These are phyloP conservation scores for Coelastrella sp. DNA, from an alignment of 139 green algal genomes.

Conservation along the genomic window DNA sequence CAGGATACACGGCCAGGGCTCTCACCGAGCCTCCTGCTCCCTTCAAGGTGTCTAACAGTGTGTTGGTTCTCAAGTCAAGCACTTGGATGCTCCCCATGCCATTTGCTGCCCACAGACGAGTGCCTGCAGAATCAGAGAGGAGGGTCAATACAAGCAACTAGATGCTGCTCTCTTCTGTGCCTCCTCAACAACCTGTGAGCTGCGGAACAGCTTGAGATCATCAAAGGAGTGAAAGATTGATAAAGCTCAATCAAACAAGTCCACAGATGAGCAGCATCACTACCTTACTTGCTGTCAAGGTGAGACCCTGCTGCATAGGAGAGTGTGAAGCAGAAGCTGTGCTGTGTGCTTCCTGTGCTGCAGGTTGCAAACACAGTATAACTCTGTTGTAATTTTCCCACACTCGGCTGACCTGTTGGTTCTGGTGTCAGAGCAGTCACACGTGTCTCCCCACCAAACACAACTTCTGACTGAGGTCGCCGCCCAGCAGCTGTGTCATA, in stretches of 20 bases:
- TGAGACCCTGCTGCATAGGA: no score
- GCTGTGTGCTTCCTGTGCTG: no score
- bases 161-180: no score
- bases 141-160: neutral
- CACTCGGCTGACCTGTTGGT: slow-evolving; percentile 40
- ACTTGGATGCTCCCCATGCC: slow-evolving; percentile 70
- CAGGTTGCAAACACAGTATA: neutral
- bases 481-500: slow-evolving; percentile 59
- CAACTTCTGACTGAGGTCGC: slow-evolving; percentile 72
- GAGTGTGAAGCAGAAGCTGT: no score
- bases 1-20: slow-evolving; percentile 62
- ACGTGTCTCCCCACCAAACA: slow-evolving; percentile 60
- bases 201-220: no score
- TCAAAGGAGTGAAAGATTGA: no score
- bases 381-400: neutral
- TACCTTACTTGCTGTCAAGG: no score
- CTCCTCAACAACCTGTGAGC: neutral
- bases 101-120: slow-evolving; percentile 72
- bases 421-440: slow-evolving; percentile 61
- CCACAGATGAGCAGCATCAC: no score
- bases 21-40: slow-evolving; percentile 65
- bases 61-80: slow-evolving; percentile 59
- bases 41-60: slow-evolving; percentile 63
- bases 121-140: slow-evolving; percentile 43
- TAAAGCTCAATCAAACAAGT: no score